phyloP scores from a whole-genome alignment of 306 rosid genomes.

The Cucurbita argyrosperma region DNA sequence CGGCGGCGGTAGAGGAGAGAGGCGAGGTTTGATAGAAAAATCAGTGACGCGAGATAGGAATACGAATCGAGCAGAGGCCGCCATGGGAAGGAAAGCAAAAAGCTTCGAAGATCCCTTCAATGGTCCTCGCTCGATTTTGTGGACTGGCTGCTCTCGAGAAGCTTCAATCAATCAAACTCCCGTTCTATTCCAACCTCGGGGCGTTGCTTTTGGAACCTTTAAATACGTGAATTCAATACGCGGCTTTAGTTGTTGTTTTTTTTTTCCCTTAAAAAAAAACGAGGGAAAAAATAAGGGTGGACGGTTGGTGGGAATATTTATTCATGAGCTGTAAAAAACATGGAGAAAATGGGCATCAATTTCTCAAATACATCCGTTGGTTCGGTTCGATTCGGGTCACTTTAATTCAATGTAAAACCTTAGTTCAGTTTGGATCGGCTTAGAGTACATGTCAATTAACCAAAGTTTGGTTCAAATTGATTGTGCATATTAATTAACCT shows the following conservation, averaged over 20 bases:
- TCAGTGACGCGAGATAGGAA: conserved; percentile 40
- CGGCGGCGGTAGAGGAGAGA: conserved; percentile 26
- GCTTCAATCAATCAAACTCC: neutral
- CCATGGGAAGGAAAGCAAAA: conserved; percentile 22
- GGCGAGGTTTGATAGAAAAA: conserved; percentile 28
- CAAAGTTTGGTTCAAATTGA: too few relatives aligned
- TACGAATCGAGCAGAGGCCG: conserved; percentile 50
- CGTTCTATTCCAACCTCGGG: neutral
- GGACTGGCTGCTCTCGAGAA: neutral
- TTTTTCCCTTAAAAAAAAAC: neutral
- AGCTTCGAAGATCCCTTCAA: conserved; percentile 6
- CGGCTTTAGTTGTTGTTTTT: neutral
- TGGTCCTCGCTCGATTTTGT: neutral
- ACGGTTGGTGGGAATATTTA: neutral
- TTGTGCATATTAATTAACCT: too few relatives aligned
- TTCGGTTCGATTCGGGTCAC: neutral
- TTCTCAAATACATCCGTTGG: neutral
- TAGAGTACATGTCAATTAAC: too few relatives aligned
- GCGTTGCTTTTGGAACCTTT: neutral
- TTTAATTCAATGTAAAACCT: too few relatives aligned
- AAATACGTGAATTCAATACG: neutral
- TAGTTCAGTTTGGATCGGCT: too few relatives aligned
- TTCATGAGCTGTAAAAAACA: neutral
- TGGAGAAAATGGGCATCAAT: neutral
- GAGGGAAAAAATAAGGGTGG: neutral